These are phyloP conservation scores for Mucor circinelloides DNA, from an alignment of 371 early-diverging fungal genomes.

Conservation along the genomic window DNA sequence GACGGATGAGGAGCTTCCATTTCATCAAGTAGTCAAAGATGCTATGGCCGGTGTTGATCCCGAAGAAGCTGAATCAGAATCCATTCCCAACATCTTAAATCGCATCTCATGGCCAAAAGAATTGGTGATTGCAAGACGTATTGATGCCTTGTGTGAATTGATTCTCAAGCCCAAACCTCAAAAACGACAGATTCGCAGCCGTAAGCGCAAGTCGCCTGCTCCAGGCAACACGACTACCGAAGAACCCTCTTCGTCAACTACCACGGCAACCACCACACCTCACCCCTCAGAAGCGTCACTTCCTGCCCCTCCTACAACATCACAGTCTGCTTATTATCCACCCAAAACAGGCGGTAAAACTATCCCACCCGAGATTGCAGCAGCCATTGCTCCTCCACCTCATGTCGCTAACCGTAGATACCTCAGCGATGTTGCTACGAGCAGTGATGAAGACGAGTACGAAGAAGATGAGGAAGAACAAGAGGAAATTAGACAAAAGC, in stretches of 20 bases:
- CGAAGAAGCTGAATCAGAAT: slow-evolving; percentile 6
- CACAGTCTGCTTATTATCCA: not conserved
- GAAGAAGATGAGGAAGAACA: slow-evolving; percentile 13
- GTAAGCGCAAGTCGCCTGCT: slow-evolving; percentile 13
- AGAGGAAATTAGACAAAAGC: slow-evolving; percentile 5
- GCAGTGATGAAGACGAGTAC: slow-evolving; percentile 23
- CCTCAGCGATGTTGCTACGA: slow-evolving; percentile 20
- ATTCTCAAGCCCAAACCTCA: slow-evolving; percentile 49
- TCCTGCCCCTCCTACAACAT: not conserved
- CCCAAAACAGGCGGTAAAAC: slow-evolving; percentile 7
- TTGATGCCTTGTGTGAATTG: slow-evolving; percentile 56
- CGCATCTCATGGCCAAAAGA: slow-evolving; percentile 61
- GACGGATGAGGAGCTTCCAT: slow-evolving; percentile 58
- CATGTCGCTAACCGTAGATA: slow-evolving; percentile 9
- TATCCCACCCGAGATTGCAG: not conserved
- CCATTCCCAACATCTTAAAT: slow-evolving; percentile 17
- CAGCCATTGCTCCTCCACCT: slow-evolving; percentile 2
- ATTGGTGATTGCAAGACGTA: slow-evolving; percentile 53
- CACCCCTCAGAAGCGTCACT: not conserved
- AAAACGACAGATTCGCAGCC: slow-evolving; percentile 15
- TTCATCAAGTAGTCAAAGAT: slow-evolving; percentile 33
- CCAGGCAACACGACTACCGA: not conserved
- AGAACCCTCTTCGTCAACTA: not conserved
- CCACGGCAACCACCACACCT: not conserved
- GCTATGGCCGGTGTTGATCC: slow-evolving; percentile 4